Evolutionary conservation across 2,329 filamentous ascomycete species (phyloP).

Genomic region (Xylaria multiplex): DNA sequence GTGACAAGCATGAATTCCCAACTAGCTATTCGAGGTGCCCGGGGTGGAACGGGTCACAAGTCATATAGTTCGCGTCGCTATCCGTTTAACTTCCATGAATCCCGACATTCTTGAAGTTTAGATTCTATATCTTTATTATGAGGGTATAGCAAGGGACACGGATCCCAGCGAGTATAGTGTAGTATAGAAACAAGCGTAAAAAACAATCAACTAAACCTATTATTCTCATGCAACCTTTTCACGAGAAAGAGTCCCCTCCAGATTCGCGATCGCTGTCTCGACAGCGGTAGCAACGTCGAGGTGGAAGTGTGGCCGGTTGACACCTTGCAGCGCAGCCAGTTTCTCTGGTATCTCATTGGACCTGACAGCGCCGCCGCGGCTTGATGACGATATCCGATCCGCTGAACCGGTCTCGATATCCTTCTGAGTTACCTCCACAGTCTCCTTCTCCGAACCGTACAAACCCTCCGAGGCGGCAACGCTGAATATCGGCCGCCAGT

Average conservation of each 20-base stretch:
- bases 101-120: too few species aligned
- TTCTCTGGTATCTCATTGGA: slow-evolving; percentile 47
- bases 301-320: slow-evolving; percentile 64
- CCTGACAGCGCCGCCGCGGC: slow-evolving; percentile 35
- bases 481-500: slow-evolving; percentile 44
- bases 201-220: background rate
- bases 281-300: slow-evolving; percentile 61
- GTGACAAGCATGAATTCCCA: too few species aligned
- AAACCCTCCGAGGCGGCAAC: slow-evolving; percentile 37
- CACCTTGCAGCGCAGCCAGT: slow-evolving; percentile 55
- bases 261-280: slow-evolving; percentile 55
- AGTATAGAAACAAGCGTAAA: too few species aligned
- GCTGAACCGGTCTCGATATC: slow-evolving; percentile 30
- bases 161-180: too few species aligned
- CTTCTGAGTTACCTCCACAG: slow-evolving; percentile 29
- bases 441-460: slow-evolving; percentile 27
- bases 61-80: too few species aligned
- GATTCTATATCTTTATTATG: too few species aligned
- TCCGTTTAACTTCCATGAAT: too few species aligned
- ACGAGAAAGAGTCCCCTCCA: slow-evolving; percentile 34
- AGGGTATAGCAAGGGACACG: too few species aligned
- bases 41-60: too few species aligned
- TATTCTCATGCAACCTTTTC: slow-evolving; percentile 21
- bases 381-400: slow-evolving; percentile 34
- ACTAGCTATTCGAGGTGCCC: too few species aligned